These are phyloP conservation scores for Paradendryphiella salina DNA, from an alignment of 2,329 filamentous ascomycete species.

Conservation along the genomic window DNA sequence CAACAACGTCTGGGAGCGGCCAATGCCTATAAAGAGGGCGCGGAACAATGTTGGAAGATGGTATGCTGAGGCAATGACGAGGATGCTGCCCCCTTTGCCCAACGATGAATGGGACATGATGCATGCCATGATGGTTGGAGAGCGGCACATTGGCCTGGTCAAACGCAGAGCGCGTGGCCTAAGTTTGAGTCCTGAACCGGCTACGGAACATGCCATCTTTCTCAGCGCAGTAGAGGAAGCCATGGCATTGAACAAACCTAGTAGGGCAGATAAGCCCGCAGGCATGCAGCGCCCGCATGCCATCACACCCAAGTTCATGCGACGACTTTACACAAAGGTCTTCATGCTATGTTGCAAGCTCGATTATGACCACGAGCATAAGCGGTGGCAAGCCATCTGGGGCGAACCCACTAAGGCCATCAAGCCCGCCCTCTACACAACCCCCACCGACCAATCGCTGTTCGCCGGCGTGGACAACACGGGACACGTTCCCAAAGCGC, in stretches of 20 bases:
- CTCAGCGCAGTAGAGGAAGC: constrained; percentile 17
- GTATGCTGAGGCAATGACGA: constrained; percentile 50
- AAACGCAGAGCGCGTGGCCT: constrained; percentile 24
- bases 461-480: constrained; percentile 37
- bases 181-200: neutral
- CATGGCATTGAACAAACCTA: constrained; percentile 33
- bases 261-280: constrained; percentile 28
- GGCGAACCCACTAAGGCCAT: constrained; percentile 20
- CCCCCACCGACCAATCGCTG: constrained; percentile 27
- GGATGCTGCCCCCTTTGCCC: constrained; percentile 52
- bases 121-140: constrained; percentile 45
- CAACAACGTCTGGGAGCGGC: constrained; percentile 52
- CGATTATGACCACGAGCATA: constrained; percentile 40
- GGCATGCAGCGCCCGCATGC: constrained; percentile 36
- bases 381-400: constrained; percentile 36
- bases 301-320: constrained; percentile 53
- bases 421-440: constrained; percentile 17
- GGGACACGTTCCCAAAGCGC: constrained; percentile 14
- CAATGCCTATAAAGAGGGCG: constrained; percentile 52
- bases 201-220: constrained; percentile 7
- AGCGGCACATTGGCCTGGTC: constrained; percentile 30
- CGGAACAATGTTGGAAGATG: constrained; percentile 50
- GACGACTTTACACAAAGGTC: constrained; percentile 50
- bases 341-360: constrained; percentile 50
- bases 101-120: constrained; percentile 51